Percentiles rank a stretch among this genome's conserved stretches.
phyloP scores from a whole-genome alignment of 2,329 filamentous ascomycete genomes.

The Cytospora piceicola region DNA sequence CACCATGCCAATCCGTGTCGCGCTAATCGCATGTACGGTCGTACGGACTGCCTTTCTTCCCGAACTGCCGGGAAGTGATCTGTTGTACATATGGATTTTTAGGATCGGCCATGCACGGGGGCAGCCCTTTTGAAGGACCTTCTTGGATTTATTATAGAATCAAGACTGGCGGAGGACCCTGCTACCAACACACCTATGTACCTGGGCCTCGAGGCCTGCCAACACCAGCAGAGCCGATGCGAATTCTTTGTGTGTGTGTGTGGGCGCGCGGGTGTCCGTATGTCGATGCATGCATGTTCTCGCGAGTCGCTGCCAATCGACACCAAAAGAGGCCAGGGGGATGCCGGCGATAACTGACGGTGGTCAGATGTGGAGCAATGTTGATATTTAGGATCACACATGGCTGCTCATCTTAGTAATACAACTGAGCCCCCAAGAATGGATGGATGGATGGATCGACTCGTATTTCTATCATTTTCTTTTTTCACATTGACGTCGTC shows the following conservation, averaged over 20 bases:
- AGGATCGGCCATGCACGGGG: background rate
- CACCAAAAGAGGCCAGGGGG: conserved; percentile 8
- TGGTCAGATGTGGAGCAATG: conserved; percentile 18
- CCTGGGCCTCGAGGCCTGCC: background rate
- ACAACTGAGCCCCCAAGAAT: conserved; percentile 6
- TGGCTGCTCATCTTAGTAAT: conserved; percentile 16
- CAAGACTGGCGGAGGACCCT: conserved; percentile 1
- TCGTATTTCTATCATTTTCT: background rate
- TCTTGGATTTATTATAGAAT: background rate
- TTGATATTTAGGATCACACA: background rate
- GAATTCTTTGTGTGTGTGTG: background rate
- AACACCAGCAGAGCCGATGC: background rate
- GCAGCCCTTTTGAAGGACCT: background rate
- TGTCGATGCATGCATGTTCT: conserved; percentile 9
- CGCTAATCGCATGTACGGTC: conserved; percentile 1
- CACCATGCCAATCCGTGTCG: conserved; percentile 9
- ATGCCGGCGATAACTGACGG: conserved; percentile 20
- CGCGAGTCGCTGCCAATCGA: conserved; percentile 6
- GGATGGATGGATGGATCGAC: too few species aligned
- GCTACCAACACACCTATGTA: background rate
- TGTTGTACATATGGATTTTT: conserved; percentile 11
- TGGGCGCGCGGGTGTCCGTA: background rate
- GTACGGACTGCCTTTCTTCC: conserved; percentile 11
- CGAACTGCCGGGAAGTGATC: conserved; percentile 26
- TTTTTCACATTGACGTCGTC: background rate